Base-by-base conservation (phyloP, 2,329 filamentous ascomycete species). In the Fusarium mundagurra region DNA sequence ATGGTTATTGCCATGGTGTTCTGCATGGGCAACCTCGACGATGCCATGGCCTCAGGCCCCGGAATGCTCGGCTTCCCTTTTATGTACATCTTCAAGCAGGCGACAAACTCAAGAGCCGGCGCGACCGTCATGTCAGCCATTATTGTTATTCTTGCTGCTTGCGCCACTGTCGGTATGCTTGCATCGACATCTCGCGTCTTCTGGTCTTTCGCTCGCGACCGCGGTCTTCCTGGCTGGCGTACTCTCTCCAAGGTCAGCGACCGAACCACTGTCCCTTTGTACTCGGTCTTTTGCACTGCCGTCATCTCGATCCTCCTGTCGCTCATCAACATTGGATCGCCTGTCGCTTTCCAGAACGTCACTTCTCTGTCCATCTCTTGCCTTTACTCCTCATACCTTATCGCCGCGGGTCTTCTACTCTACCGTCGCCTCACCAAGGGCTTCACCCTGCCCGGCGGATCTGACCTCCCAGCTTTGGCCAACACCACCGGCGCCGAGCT, bases 1-100 rank as follows among this genome's bases (percentile, higher is more conserved):
- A 88, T 90, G 83, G 76, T 90, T n/a, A 82, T 90, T 20, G 86
- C 87, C 2, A 82, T 89, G 41, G 83, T 88, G 14, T 91, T 90
- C 72, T 88, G 86, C 33, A 81, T 90, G 22, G 84, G 84, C 5
- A 84, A 90, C 63, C 79, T 88, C 17, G 82, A 85, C 17, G 77
- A 76, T 1, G 83, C 86, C 2, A 78, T 88, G 7, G 79, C 80
- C 1, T 85, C 84, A 0, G 82, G 83, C 0, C 88, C 88, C 0
- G 85, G 85, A 18, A 67, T 77, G 69, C 59, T 79, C 14, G 77
- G 77, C 2, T 89, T 88, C 54, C 89, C 90, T 0, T 90, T 90
- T 71, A 90, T 92, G 75, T 84, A 89, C 57, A 85, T 91, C 29
- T 90, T 90, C 66, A 84, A 84, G 69, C 84, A 88, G 41, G 85